phyloP scores from a whole-genome alignment of 2,329 filamentous ascomycete species.

The Aquanectria penicillioides region DNA sequence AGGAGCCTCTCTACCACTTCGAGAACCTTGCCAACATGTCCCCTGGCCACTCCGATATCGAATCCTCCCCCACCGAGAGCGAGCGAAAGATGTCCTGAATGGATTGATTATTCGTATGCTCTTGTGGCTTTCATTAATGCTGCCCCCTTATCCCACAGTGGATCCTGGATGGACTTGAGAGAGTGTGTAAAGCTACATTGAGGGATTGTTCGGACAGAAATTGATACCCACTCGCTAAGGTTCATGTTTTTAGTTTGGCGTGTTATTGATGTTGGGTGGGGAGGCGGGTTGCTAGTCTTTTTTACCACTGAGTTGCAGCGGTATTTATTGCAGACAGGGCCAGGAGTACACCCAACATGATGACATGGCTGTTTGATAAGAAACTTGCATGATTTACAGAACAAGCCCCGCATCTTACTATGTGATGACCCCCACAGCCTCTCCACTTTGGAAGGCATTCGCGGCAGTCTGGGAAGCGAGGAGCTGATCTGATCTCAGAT shows the following conservation, averaged over 20 bases:
- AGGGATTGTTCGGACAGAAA: constrained; percentile 6
- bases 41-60: constrained; percentile 23
- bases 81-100: constrained; percentile 21
- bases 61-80: constrained; percentile 24
- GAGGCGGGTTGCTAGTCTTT: no score
- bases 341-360: not conserved
- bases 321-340: not conserved
- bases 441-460: no score
- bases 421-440: not conserved
- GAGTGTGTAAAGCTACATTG: no score
- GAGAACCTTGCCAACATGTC: constrained; percentile 37
- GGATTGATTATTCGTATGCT: not conserved
- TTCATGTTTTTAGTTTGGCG: no score
- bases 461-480: no score
- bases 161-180: not conserved
- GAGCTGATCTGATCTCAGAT: no score
- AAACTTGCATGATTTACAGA: not conserved
- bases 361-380: constrained; percentile 6
- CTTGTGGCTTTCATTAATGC: not conserved
- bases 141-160: not conserved
- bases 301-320: not conserved
- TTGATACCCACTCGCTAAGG: constrained; percentile 24
- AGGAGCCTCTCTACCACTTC: constrained; percentile 51
- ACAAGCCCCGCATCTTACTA: not conserved
- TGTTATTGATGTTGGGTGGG: no score